Percentiles rank a stretch among this genome's conserved stretches.
Conservation (phyloP, 495 filamentous ascomycete genomes). For the Talaromyces borbonicus region DNA sequence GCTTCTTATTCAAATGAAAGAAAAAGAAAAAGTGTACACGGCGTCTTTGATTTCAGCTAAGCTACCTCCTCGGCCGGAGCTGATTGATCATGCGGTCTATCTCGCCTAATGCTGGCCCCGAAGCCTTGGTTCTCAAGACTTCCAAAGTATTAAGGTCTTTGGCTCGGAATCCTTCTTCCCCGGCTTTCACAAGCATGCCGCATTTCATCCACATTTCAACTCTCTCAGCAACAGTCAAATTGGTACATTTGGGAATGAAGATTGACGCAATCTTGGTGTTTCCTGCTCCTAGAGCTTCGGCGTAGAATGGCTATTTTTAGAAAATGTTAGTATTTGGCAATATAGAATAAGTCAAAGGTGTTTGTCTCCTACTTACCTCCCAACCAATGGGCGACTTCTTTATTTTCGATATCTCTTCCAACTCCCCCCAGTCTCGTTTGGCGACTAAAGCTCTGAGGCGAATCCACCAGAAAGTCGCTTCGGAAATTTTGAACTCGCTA, state of each 20-base stretch:
- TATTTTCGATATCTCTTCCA: constrained; percentile 65
- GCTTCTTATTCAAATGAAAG: background rate
- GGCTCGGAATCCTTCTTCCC: constrained; percentile 76
- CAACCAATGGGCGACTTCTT: constrained; percentile 91
- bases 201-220: constrained; percentile 97
- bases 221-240: constrained; percentile 49
- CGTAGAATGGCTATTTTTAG: constrained; percentile 80
- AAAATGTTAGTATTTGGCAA: constrained; percentile 15
- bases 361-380: constrained; percentile 51
- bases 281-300: constrained; percentile 76
- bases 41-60: constrained; percentile 2
- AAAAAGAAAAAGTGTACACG: background rate
- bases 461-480: constrained; percentile 85
- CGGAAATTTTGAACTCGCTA: constrained; percentile 84
- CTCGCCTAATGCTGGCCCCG: constrained; percentile 43
- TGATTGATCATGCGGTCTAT: constrained; percentile 54
- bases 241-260: constrained; percentile 83
- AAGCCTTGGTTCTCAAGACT: constrained; percentile 46
- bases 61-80: constrained; percentile 39
- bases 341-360: constrained; percentile 4
- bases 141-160: constrained; percentile 66
- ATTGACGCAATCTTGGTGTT: constrained; percentile 75
- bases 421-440: constrained; percentile 80
- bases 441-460: constrained; percentile 81
- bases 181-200: constrained; percentile 80